phyloP scores from a whole-genome alignment of 2,329 filamentous ascomycete genomes.

The Calonectria multiphialidica region DNA sequence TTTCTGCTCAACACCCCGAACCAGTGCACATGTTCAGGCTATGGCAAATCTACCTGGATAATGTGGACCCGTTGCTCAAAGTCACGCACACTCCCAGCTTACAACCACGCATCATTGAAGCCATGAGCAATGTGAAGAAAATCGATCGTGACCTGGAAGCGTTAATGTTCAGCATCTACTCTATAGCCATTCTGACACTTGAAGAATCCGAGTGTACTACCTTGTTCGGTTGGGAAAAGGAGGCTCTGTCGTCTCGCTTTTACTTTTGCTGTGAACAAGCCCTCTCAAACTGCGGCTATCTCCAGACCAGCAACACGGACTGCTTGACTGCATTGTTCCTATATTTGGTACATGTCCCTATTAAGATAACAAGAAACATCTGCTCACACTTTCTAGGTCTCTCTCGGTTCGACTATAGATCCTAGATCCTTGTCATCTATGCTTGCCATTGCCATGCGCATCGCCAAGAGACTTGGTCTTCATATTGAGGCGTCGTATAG shows the following conservation, averaged over 20 bases:
- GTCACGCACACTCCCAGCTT: conserved; percentile 68
- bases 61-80: conserved; percentile 70
- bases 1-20: conserved; percentile 63
- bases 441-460: conserved; percentile 66
- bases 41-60: conserved; percentile 71
- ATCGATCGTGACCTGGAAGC: conserved; percentile 61
- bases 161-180: conserved; percentile 68
- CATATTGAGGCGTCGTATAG: conserved; percentile 57
- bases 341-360: conserved; percentile 60
- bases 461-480: conserved; percentile 68
- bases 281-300: conserved; percentile 61
- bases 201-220: conserved; percentile 55
- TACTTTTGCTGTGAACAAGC: conserved; percentile 65
- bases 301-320: conserved; percentile 63
- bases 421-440: conserved; percentile 65
- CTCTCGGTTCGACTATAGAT: conserved; percentile 55
- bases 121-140: conserved; percentile 54
- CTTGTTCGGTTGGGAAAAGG: conserved; percentile 55
- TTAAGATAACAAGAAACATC: too few species aligned
- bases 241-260: conserved; percentile 56
- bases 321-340: conserved; percentile 69
- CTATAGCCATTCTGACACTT: conserved; percentile 56
- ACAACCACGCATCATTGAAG: conserved; percentile 65
- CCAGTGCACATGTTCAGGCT: conserved; percentile 59
- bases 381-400: conserved; percentile 55